A percentile compares a stretch with the other conserved stretches of the same genome.
Conservation (phyloP, 108 stramenopile species). For the Cyclotella cryptica region DNA sequence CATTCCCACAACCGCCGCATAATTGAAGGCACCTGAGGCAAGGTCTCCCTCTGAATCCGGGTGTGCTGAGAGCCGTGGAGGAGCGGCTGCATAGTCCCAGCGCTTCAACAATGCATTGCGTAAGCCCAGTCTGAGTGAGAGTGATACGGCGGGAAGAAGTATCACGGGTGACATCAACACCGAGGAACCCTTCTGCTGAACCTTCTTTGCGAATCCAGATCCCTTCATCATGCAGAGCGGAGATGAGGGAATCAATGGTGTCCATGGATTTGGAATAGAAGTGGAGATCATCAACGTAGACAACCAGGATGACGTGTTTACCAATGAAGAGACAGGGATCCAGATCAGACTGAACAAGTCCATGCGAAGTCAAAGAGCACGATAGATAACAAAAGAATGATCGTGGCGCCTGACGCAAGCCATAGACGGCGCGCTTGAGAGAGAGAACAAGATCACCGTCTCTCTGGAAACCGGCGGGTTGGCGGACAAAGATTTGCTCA, state of each 20-base stretch:
- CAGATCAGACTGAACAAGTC: neutral
- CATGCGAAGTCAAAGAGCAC: conserved; percentile 7
- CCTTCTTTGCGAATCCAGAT: neutral
- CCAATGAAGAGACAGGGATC: conserved; percentile 6
- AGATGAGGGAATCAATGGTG: neutral
- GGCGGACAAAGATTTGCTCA: conserved; percentile 47
- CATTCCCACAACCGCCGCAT: conserved; percentile 49
- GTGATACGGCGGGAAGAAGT: conserved; percentile 20
- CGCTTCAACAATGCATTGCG: conserved; percentile 45
- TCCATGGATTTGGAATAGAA: neutral
- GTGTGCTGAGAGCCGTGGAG: neutral
- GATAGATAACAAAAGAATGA: conserved; percentile 45
- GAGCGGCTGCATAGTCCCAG: neutral
- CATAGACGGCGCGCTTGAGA: conserved; percentile 46
- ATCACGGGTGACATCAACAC: conserved; percentile 41
- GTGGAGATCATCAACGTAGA: neutral
- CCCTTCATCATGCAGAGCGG: neutral
- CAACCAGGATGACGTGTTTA: neutral
- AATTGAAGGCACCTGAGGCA: conserved; percentile 4
- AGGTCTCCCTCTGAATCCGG: conserved; percentile 13
- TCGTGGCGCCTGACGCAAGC: conserved; percentile 29
- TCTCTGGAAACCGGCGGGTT: conserved; percentile 41
- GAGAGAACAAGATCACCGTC: no score
- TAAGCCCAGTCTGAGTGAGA: conserved; percentile 51
- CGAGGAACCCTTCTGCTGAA: conserved; percentile 38